Evolutionary conservation across 129 eudicot genomes (phyloP), one percentile per base, ranked within the genome.

Genomic region (Artemisia argyi): DNA sequence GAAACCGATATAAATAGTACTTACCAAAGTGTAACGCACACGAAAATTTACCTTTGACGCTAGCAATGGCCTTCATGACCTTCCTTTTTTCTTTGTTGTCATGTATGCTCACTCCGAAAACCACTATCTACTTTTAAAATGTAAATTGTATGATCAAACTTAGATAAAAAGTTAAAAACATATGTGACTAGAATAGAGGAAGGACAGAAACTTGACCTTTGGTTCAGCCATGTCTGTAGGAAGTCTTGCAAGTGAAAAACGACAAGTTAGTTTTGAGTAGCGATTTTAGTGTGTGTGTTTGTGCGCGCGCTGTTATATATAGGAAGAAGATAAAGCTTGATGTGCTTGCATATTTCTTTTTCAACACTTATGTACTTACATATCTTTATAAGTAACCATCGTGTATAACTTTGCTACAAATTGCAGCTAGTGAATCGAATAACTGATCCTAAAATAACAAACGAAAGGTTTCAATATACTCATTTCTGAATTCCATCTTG

Each of bases 61-160:
- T 61, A 5, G 81, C 16, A 69, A 77, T 55, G 53, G 81, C 81
- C 70, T 69, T 77, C 71, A 77, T 13, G 48, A 28, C 76, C 81
- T 52, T 77, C 72, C 7, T 61, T 61, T 77, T 63, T 50, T 61
- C 51, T 51, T 69, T 77, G 22, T n/a, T 35, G 19, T 52, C 71
- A 77, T 77, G 81, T 61, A 77, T 15, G 13, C 42, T 30, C 32
- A 77, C 61, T 52, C 19, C 69, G 46, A 48, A 61, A 24, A 69
- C 58, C 15, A 77, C 71, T 61, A 51, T 77, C 81, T 77, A 48
- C 14, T 39, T n/a, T 35, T 42, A 63, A 15, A 11, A 59, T 59
- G 20, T 20, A 58, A 3, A 59, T 2, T 56, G 30, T 11, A 20
- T 58, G 0, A 59, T 60, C 18, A 60, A 26, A 60, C 16, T 18